Base-by-base conservation (phyloP, 306 rosid genomes). In the Ormosia semicastrata region DNA sequence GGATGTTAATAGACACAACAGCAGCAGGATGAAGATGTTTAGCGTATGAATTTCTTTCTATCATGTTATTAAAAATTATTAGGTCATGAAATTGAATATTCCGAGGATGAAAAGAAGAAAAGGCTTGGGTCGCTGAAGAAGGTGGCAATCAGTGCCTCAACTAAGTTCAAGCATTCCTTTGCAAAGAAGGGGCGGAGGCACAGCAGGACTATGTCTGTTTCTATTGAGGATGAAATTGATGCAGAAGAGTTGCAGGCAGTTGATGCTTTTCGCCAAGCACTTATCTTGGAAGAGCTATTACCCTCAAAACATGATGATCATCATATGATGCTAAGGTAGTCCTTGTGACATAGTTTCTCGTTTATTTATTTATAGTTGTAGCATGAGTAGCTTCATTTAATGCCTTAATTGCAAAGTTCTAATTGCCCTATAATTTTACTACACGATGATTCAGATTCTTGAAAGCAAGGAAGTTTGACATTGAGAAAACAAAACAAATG, bases 401-500 rank as follows among this genome's bases (percentile, higher is more conserved):
- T 43, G 18, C 17, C 63, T n/a, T 63, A 10, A 47, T 52, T 72
- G 47, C 81, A 70, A 14, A 10, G 17, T 66, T 74, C 41, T 73
- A 54, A 52, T 50, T 17, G 6, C 6, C 41, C 33, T 39, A 33
- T 79, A 47, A 52, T 73, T 77, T 24, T 40, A 39, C 3, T 71
- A 44, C 43, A 17, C 2, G 30, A 60, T 70, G 82, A 37, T 79
- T 7, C 80, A 94, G 98, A 78, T 94, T 96, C 83, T 86, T 96
- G 73, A 93, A 87, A 86, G 99, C 99, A 72, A 92, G 98, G 77
- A 93, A 96, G 87, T 96, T 85, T 56, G 99, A 96, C 76, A 54
- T 93, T 59, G 98, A 96, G 77, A 96, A 96, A 80, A 62, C 98
- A 75, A 96, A 96, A 88, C 97, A 96, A 82, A 96, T 96, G 99